Evolutionary conservation across 2,329 filamentous ascomycete species (phyloP).

Genomic region (Talaromyces sp.): DNA sequence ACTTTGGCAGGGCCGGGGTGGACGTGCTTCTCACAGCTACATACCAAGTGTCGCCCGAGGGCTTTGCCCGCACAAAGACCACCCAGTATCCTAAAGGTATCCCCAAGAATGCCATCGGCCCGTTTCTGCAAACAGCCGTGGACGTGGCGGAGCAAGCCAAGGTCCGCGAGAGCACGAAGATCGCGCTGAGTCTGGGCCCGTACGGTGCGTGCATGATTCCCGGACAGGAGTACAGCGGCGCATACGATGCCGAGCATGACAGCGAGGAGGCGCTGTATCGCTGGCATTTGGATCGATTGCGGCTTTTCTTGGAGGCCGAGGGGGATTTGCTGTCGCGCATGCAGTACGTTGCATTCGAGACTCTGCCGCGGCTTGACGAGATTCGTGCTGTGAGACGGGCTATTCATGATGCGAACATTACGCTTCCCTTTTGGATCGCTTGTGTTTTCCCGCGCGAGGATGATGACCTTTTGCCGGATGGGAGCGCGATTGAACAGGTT

Average conservation of each 20-base stretch:
- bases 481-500: conserved; percentile 43
- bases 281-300: conserved; percentile 56
- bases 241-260: conserved; percentile 50
- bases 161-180: conserved; percentile 10
- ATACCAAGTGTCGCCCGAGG: conserved; percentile 58
- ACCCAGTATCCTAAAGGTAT: conserved; percentile 42
- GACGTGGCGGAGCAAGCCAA: conserved; percentile 31
- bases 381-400: conserved; percentile 43
- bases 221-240: conserved; percentile 60
- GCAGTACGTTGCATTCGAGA: conserved; percentile 60
- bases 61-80: conserved; percentile 50
- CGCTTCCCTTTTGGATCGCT: conserved; percentile 54
- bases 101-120: conserved; percentile 31
- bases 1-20: conserved; percentile 53
- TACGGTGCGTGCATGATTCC: conserved; percentile 65
- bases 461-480: conserved; percentile 52
- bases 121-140: conserved; percentile 38
- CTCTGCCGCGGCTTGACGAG: conserved; percentile 59
- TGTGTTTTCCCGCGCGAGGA: conserved; percentile 57
- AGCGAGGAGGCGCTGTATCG: conserved; percentile 40
- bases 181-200: conserved; percentile 58
- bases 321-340: conserved; percentile 38
- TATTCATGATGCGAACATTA: conserved; percentile 17
- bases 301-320: conserved; percentile 44
- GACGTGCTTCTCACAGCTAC: conserved; percentile 64